Evolutionary conservation across 352 stramenopile species (phyloP).

Genomic region (Globisporangium ultimum): DNA sequence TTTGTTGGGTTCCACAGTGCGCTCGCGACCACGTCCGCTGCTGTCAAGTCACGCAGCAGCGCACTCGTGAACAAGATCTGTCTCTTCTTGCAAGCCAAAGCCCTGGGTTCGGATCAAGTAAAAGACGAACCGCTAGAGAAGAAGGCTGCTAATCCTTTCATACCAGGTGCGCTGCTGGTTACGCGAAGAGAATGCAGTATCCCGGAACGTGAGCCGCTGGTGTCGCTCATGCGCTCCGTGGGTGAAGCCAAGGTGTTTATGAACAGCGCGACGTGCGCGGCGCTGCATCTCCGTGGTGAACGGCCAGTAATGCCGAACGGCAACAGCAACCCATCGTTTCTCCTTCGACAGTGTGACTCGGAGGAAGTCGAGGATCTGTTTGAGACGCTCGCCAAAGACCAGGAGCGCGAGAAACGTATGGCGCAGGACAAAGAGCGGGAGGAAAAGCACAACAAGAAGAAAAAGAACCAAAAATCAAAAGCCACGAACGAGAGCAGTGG

Average conservation of each 20-base stretch:
- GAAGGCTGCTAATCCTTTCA: background rate
- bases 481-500: background rate
- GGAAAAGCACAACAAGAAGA: constrained; percentile 19
- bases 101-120: background rate
- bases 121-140: background rate
- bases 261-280: constrained; percentile 57
- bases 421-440: constrained; percentile 10
- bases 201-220: constrained; percentile 48
- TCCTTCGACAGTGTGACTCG: constrained; percentile 58
- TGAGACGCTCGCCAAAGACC: constrained; percentile 39
- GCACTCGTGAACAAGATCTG: constrained; percentile 35
- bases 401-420: constrained; percentile 15
- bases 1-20: constrained; percentile 74
- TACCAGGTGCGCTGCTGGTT: background rate
- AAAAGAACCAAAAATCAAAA: constrained; percentile 18
- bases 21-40: constrained; percentile 30
- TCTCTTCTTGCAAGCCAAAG: constrained; percentile 19
- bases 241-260: constrained; percentile 53
- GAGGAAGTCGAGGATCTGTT: constrained; percentile 50
- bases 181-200: constrained; percentile 9
- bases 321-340: constrained; percentile 19
- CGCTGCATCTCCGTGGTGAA: constrained; percentile 46
- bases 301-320: constrained; percentile 22
- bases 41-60: constrained; percentile 21
- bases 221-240: constrained; percentile 35